Conservation (phyloP, 176 grass and related monocot species). For the Phoenix dactylifera region DNA sequence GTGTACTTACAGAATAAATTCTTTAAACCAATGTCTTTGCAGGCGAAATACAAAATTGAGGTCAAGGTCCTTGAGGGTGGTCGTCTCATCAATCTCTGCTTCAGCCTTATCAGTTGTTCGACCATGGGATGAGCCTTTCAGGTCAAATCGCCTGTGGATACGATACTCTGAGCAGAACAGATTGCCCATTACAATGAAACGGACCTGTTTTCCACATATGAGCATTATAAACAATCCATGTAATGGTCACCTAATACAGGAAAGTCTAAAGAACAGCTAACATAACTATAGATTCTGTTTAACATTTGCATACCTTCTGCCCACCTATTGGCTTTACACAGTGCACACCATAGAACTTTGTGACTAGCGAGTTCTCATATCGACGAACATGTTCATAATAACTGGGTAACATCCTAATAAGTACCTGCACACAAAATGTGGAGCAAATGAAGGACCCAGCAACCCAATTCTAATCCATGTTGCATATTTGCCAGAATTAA, state of each 20-base stretch:
- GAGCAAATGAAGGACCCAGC: conserved; percentile 1
- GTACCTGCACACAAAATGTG: conserved; percentile 26
- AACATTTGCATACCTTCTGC: conserved; percentile 39
- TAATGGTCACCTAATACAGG: too few species aligned
- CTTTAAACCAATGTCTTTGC: conserved; percentile 53
- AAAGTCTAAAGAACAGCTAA: too few species aligned
- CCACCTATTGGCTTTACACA: conserved; percentile 66
- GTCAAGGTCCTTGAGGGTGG: conserved; percentile 89
- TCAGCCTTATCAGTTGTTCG: conserved; percentile 77
- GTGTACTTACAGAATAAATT: conserved; percentile 67
- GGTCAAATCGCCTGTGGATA: conserved; percentile 89
- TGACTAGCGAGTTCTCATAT: conserved; percentile 46
- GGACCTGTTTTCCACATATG: conserved; percentile 34
- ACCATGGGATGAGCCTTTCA: conserved; percentile 94
- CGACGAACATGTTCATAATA: conserved; percentile 58
- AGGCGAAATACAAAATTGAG: conserved; percentile 90
- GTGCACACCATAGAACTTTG: conserved; percentile 64
- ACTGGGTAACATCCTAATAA: conserved; percentile 56
- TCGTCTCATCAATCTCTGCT: conserved; percentile 93
- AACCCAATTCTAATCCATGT: not conserved
- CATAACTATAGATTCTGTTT: too few species aligned
- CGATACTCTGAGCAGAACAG: conserved; percentile 83
- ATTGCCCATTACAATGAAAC: conserved; percentile 97
- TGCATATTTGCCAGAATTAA: too few species aligned
- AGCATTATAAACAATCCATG: too few species aligned